phyloP scores from a whole-genome alignment of 257 asterid species.

The Penstemon barbatus region DNA sequence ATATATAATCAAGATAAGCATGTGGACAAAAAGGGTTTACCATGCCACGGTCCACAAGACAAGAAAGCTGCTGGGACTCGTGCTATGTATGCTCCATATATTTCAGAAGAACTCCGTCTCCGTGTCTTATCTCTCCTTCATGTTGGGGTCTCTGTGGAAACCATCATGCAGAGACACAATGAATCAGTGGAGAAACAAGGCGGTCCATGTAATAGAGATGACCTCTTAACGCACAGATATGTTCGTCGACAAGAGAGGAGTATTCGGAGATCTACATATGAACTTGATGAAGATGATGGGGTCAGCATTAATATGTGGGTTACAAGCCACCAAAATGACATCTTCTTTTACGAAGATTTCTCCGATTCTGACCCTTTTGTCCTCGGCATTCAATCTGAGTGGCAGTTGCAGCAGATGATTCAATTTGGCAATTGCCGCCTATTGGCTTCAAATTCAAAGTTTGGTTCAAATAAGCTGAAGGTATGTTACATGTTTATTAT shows the following conservation, averaged over 20 bases:
- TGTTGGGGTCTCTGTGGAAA: slow-evolving; percentile 97
- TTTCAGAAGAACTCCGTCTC: slow-evolving; percentile 92
- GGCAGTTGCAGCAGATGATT: slow-evolving; percentile 99
- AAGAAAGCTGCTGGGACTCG: slow-evolving; percentile 86
- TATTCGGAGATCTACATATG: slow-evolving; percentile 68
- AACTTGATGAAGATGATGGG: slow-evolving; percentile 81
- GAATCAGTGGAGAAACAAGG: slow-evolving; percentile 94
- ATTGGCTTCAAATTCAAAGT: slow-evolving; percentile 66
- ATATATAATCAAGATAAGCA: slow-evolving; percentile 87
- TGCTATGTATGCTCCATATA: slow-evolving; percentile 98
- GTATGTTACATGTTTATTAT: slow-evolving; percentile 39
- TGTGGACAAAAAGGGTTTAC: slow-evolving; percentile 77
- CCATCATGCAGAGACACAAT: slow-evolving; percentile 94
- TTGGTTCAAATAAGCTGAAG: slow-evolving; percentile 92
- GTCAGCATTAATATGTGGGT: slow-evolving; percentile 81
- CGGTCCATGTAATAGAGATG: slow-evolving; percentile 92
- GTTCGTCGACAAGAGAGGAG: slow-evolving; percentile 95
- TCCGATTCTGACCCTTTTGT: slow-evolving; percentile 77
- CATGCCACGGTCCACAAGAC: slow-evolving; percentile 96
- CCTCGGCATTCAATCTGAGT: slow-evolving; percentile 94
- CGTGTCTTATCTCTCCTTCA: slow-evolving; percentile 81
- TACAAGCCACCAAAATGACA: slow-evolving; percentile 61
- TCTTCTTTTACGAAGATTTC: slow-evolving; percentile 83
- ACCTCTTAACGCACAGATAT: slow-evolving; percentile 88
- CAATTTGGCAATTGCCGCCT: slow-evolving; percentile 81